These are phyloP conservation scores for Candida nanaspora DNA, from an alignment of 805 yeast genomes.

Conservation along the genomic window DNA sequence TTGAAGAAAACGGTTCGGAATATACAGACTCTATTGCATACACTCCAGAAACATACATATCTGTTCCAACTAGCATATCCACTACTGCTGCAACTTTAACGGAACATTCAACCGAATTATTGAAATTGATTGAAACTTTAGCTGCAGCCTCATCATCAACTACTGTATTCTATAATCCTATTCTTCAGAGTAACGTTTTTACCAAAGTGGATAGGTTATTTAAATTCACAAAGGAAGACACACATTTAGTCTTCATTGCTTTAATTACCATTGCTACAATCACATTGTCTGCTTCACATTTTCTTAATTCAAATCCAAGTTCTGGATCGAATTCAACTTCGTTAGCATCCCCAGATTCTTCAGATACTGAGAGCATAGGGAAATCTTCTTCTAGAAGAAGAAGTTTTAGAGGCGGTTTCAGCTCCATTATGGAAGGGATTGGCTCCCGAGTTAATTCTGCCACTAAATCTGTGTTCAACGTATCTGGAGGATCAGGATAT, in stretches of 20 bases:
- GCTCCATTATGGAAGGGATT: slow-evolving; percentile 6
- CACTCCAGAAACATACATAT: no score
- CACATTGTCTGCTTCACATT: slow-evolving; percentile 10
- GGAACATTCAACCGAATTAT: no score
- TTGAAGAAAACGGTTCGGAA: no score
- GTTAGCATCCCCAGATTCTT: not conserved
- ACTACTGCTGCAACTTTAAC: no score
- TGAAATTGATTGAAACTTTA: no score
- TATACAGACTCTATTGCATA: no score
- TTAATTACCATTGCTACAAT: slow-evolving; percentile 13
- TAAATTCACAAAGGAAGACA: slow-evolving; percentile 2
- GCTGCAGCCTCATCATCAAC: no score
- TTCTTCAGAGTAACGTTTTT: no score
- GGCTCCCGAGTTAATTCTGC: slow-evolving; percentile 4
- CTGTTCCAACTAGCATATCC: no score
- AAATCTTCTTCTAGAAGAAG: not conserved
- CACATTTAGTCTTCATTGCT: slow-evolving; percentile 12
- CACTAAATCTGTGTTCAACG: slow-evolving; percentile 2
- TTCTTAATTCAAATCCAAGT: not conserved
- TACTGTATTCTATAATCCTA: no score
- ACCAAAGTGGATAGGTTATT: not conserved
- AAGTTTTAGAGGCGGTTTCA: not conserved
- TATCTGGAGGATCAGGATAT: slow-evolving; percentile 2
- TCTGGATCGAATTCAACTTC: not conserved
- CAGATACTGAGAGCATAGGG: not conserved